A percentile compares a stretch with the other conserved stretches of the same genome.
These are phyloP conservation scores for Penicillium verhagenii DNA, from an alignment of 495 filamentous ascomycete genomes.

Conservation along the genomic window DNA sequence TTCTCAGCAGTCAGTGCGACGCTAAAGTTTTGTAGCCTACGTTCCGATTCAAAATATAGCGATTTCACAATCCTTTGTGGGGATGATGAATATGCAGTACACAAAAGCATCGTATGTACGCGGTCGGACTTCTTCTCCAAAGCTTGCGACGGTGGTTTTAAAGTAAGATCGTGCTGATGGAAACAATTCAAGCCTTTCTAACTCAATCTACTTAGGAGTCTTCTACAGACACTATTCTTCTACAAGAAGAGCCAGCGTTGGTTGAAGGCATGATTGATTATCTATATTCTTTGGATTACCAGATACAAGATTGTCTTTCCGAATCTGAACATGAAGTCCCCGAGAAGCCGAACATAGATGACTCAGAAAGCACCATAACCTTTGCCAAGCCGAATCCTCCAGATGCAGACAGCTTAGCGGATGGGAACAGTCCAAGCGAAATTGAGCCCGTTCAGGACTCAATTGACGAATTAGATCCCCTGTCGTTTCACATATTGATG, in stretches of 20 bases:
- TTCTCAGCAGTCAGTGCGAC: not conserved
- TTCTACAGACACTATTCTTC: conserved; percentile 2
- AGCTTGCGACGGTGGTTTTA: conserved; percentile 6
- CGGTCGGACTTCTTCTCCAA: conserved; percentile 17
- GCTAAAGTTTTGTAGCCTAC: not conserved
- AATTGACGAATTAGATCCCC: not conserved
- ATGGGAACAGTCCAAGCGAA: too few relatives aligned
- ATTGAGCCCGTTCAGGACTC: not conserved
- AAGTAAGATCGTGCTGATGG: not conserved
- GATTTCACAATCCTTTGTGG: conserved; percentile 19
- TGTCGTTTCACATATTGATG: conserved; percentile 15
- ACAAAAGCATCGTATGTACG: conserved; percentile 18
- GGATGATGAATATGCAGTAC: conserved; percentile 10
- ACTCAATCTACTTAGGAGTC: conserved; percentile 9
- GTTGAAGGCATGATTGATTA: conserved; percentile 20
- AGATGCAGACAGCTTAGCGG: too few relatives aligned
- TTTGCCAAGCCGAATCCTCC: not conserved
- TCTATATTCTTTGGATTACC: conserved; percentile 19
- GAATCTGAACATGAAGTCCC: not conserved
- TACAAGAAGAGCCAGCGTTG: conserved; percentile 14
- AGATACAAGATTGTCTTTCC: not conserved
- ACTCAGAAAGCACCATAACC: not conserved
- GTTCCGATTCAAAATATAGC: conserved; percentile 11
- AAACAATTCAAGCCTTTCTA: not conserved
- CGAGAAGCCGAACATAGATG: not conserved